Evolutionary conservation across 441 rosid species (phyloP).

Genomic region (Jatropha multifida): DNA sequence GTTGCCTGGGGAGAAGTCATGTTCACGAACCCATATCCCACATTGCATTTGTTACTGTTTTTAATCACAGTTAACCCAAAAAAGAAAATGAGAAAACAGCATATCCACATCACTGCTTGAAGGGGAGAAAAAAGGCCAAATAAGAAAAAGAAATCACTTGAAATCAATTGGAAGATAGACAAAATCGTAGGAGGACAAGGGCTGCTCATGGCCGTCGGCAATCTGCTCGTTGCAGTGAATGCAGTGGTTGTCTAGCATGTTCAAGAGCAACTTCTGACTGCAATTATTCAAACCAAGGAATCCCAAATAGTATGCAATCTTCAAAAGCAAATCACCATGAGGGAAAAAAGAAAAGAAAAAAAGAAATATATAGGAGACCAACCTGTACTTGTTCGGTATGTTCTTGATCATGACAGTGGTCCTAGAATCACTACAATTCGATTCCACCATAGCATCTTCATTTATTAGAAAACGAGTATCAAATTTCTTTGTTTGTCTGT

Average conservation of each 20-base stretch:
- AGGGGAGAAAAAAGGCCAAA: neutral
- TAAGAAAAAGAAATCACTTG: slow-evolving; percentile 46
- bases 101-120: neutral
- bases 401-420: slow-evolving; percentile 98
- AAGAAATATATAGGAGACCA: neutral
- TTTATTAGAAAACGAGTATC: slow-evolving; percentile 72
- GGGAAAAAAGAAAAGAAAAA: neutral
- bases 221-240: slow-evolving; percentile 82
- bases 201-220: slow-evolving; percentile 48
- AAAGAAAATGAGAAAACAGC: neutral
- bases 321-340: neutral
- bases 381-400: slow-evolving; percentile 99
- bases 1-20: slow-evolving; percentile 91
- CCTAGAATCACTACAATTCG: slow-evolving; percentile 60
- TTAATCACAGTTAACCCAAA: neutral
- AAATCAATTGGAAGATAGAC: slow-evolving; percentile 96
- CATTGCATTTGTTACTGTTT: slow-evolving; percentile 92
- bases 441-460: slow-evolving; percentile 54
- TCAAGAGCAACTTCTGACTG: slow-evolving; percentile 90
- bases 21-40: slow-evolving; percentile 98
- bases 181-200: slow-evolving; percentile 82
- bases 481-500: slow-evolving; percentile 47
- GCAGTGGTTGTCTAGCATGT: slow-evolving; percentile 94
- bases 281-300: slow-evolving; percentile 20
- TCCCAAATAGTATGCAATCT: neutral